These are phyloP conservation scores for Syzygium syzygioides DNA, from an alignment of 441 rosid species.

Conservation along the genomic window DNA sequence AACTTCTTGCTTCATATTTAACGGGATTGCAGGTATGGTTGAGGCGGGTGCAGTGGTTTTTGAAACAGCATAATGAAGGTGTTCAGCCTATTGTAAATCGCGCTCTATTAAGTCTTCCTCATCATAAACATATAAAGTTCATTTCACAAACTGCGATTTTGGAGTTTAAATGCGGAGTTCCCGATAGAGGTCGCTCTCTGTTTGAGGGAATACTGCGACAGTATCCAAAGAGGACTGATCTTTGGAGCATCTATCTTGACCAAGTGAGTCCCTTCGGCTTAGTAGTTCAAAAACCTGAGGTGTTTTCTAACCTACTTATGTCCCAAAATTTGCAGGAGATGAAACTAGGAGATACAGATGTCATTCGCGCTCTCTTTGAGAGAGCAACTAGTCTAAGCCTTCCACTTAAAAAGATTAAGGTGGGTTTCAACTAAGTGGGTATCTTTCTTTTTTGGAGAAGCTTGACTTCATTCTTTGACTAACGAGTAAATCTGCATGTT, in stretches of 20 bases:
- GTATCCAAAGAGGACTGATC: conserved; percentile 91
- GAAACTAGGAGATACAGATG: conserved; percentile 62
- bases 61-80: conserved; percentile 53
- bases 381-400: conserved; percentile 89
- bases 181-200: conserved; percentile 83
- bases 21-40: conserved; percentile 63
- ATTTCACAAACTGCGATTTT: conserved; percentile 82
- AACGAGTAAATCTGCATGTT: neutral
- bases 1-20: neutral
- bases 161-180: conserved; percentile 85
- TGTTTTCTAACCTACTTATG: neutral
- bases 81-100: conserved; percentile 65
- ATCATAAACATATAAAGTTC: conserved; percentile 79
- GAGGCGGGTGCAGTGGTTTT: conserved; percentile 46
- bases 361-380: conserved; percentile 70
- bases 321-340: conserved; percentile 50
- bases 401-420: conserved; percentile 85
- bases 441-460: neutral
- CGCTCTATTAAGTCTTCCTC: conserved; percentile 79
- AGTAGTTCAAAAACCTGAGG: neutral
- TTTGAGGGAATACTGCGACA: conserved; percentile 85
- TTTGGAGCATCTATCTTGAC: conserved; percentile 96
- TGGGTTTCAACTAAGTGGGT: conserved; percentile 9
- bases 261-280: conserved; percentile 37
- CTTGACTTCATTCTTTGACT: neutral